phyloP scores from a whole-genome alignment of 371 early-diverging fungal species.

The Rhizopus microsporus region DNA sequence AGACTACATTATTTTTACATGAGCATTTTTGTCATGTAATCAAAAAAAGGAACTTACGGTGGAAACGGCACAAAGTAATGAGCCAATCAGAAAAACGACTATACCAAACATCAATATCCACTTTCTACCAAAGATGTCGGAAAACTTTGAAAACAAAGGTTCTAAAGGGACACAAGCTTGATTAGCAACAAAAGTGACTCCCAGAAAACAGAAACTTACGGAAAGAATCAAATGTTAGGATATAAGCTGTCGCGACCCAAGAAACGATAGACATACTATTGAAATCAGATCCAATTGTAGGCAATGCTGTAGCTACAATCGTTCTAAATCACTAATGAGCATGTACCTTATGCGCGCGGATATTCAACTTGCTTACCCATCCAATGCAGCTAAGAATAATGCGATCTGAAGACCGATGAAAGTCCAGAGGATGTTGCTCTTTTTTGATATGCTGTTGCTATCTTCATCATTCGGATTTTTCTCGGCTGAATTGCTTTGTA shows the following conservation, averaged over 20 bases:
- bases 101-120: constrained; percentile 57
- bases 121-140: constrained; percentile 79
- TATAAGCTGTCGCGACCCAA: constrained; percentile 70
- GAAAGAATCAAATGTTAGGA: constrained; percentile 46
- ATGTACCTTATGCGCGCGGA: not conserved
- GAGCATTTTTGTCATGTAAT: not conserved
- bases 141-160: constrained; percentile 61
- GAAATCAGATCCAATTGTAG: constrained; percentile 73
- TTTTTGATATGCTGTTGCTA: too few species aligned
- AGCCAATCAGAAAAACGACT: constrained; percentile 62
- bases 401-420: constrained; percentile 59
- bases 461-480: too few species aligned
- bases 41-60: constrained; percentile 20
- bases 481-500: too few species aligned
- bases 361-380: constrained; percentile 42
- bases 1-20: constrained; percentile 14
- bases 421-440: constrained; percentile 8
- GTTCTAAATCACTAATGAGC: constrained; percentile 32
- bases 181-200: not conserved
- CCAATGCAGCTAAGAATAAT: constrained; percentile 77
- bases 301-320: constrained; percentile 73
- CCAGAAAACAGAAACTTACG: constrained; percentile 23
- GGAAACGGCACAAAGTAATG: constrained; percentile 60
- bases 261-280: constrained; percentile 54
- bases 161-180: constrained; percentile 15